phyloP scores from a whole-genome alignment of 225 moss, liverwort and hornwort species.

The Asterella californica region DNA sequence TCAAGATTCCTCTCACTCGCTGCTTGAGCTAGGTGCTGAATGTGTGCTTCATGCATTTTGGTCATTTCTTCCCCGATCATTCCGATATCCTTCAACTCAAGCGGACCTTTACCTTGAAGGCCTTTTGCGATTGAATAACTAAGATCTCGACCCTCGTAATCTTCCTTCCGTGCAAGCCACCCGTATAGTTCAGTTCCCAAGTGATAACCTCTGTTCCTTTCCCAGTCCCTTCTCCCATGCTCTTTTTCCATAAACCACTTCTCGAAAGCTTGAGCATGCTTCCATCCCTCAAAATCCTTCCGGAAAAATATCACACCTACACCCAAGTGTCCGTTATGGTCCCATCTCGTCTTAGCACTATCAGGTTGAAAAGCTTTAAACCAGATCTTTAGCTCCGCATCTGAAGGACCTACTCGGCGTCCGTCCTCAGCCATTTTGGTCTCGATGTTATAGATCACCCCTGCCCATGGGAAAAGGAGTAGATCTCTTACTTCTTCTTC shows the following conservation, averaged over 20 bases:
- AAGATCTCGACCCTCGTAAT: constrained; percentile 23
- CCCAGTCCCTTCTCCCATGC: constrained; percentile 54
- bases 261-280: constrained; percentile 70
- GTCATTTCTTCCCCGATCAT: constrained; percentile 23
- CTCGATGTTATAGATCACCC: constrained; percentile 61
- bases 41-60: constrained; percentile 21
- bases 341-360: constrained; percentile 45
- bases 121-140: constrained; percentile 9
- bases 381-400: constrained; percentile 45
- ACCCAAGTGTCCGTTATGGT: constrained; percentile 50
- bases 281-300: constrained; percentile 54
- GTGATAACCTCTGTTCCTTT: constrained; percentile 21
- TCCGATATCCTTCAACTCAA: constrained; percentile 31
- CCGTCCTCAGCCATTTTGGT: constrained; percentile 14
- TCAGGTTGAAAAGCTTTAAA: constrained; percentile 55
- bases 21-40: constrained; percentile 15
- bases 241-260: constrained; percentile 41
- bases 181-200: constrained; percentile 53
- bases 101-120: constrained; percentile 3
- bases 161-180: constrained; percentile 68
- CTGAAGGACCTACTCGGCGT: constrained; percentile 47
- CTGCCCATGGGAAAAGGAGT: constrained; percentile 63
- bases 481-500: constrained; percentile 46
- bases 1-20: constrained; percentile 14
- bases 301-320: constrained; percentile 55